Evolutionary conservation across 208 protist species (phyloP), one percentile per base, ranked within the genome.

Genomic region (Plasmodiophora brassicae): DNA sequence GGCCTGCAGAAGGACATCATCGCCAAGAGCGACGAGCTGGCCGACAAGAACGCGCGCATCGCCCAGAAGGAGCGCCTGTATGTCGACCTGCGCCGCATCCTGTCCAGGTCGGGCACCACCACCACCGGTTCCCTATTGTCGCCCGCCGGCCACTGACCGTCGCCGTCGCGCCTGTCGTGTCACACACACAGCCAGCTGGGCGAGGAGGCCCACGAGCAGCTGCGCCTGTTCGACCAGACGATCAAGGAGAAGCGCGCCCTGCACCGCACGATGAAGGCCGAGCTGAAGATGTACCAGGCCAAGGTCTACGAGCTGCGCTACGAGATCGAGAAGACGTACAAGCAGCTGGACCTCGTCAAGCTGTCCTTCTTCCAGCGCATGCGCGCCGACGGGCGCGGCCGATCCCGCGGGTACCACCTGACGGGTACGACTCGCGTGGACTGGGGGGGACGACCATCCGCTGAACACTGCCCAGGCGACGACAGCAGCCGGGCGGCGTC

Each of bases 1-100:
- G 94, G 95, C 10, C 91, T 99, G n/a, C 97, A 99, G 92, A 94
- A 93, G 65, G 92, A 96, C 39, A 92, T 99, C 32, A 94, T 98
- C 22, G 90, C 91, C 1, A 98, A 98, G 89, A 94, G 94, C 0
- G 95, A 98, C 88, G 96, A 98, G 92, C 65, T 78, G 65, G 5
- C 65, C 5, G 14, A 5, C 10, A 78, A 78, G n/a, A 38, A 78
- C n/a, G 65, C 65, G 20, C 5, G n/a, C 32, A 78, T 78, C 5
- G 65, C 32, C 10, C 14, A 5, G n/a, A 78, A 32, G 65, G 65
- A 78, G 65, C 5, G n/a, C 14, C 65, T 78, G 14, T 78, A 78
- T 32, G 65, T 78, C 14, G 65, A 78, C 41, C 65, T 78, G 5
- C 5, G n/a, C 32, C 65, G 65, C 20, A 32, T 78, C 65, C 65